These are phyloP conservation scores for Saccharomycopsis fibuligera DNA, from an alignment of 805 yeast genomes.

Conservation along the genomic window DNA sequence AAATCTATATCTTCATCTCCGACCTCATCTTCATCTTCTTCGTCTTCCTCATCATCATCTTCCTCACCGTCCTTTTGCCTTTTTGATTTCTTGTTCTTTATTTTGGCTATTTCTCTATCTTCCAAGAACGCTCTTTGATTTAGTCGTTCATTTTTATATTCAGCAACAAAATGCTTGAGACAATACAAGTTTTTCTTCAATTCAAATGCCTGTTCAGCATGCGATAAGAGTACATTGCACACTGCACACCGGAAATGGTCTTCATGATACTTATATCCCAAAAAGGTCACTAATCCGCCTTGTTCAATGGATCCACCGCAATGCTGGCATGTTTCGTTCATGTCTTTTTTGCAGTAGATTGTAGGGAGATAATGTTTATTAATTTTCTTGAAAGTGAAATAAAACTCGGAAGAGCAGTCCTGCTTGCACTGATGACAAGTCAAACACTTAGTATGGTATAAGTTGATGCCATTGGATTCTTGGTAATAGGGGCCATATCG, in stretches of 20 bases:
- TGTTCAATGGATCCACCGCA: constrained; percentile 15
- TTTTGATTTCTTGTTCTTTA: neutral
- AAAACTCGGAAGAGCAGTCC: constrained; percentile 17
- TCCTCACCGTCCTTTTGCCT: neutral
- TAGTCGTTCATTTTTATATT: constrained; percentile 8
- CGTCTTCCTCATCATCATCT: constrained; percentile 7
- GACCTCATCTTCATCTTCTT: constrained; percentile 4
- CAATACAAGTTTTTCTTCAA: constrained; percentile 14
- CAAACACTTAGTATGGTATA: constrained; percentile 17
- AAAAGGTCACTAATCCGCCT: constrained; percentile 17
- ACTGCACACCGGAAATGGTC: constrained; percentile 15
- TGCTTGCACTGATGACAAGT: constrained; percentile 18
- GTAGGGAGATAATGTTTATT: constrained; percentile 15
- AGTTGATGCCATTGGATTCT: constrained; percentile 1
- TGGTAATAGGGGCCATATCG: constrained; percentile 9
- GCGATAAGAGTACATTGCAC: constrained; percentile 7
- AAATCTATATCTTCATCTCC: constrained; percentile 2
- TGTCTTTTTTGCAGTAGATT: constrained; percentile 20
- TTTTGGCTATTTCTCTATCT: neutral
- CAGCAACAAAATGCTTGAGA: constrained; percentile 9
- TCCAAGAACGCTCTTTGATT: neutral
- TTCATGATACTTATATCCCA: constrained; percentile 18
- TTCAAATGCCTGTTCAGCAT: constrained; percentile 9
- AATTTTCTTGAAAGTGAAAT: constrained; percentile 18
- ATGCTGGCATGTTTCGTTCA: constrained; percentile 12